Percentiles rank a stretch among this genome's conserved stretches.
Evolutionary conservation across 768 basidiomycete species (phyloP).

Genomic region (Lactarius sp.): DNA sequence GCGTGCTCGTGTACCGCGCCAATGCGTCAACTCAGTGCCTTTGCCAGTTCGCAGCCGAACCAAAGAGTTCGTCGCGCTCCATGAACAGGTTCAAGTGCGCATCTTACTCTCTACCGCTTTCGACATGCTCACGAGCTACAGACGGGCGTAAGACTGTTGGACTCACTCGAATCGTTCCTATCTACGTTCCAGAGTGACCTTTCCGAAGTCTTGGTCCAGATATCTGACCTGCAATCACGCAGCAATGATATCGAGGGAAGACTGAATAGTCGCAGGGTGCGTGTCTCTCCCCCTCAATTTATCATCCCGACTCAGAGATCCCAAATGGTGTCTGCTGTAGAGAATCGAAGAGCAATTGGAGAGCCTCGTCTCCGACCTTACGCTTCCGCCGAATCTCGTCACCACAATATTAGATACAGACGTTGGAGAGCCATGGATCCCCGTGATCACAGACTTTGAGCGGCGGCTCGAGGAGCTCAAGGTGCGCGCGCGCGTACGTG

Average conservation of each 20-base stretch:
- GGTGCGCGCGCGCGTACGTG: constrained; percentile 76
- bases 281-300: constrained; percentile 28
- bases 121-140: constrained; percentile 32
- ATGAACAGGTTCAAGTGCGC: constrained; percentile 80
- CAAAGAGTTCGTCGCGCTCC: constrained; percentile 78
- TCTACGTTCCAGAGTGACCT: constrained; percentile 95
- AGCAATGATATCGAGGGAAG: constrained; percentile 88
- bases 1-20: neutral
- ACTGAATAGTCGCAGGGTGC: constrained; percentile 78
- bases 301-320: neutral
- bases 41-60: constrained; percentile 38
- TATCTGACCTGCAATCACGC: constrained; percentile 86
- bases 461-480: constrained; percentile 61
- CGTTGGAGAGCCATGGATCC: constrained; percentile 87
- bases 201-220: constrained; percentile 92
- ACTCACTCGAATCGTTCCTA: constrained; percentile 85
- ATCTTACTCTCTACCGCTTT: neutral
- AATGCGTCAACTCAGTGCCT: neutral
- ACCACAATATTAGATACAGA: constrained; percentile 75
- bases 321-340: constrained; percentile 38
- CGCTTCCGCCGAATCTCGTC: constrained; percentile 76
- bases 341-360: constrained; percentile 86
- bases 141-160: constrained; percentile 82
- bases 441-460: constrained; percentile 78
- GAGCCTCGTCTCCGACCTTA: constrained; percentile 71